Conservation (phyloP, 805 yeast species). For the Spathaspora girioi region DNA sequence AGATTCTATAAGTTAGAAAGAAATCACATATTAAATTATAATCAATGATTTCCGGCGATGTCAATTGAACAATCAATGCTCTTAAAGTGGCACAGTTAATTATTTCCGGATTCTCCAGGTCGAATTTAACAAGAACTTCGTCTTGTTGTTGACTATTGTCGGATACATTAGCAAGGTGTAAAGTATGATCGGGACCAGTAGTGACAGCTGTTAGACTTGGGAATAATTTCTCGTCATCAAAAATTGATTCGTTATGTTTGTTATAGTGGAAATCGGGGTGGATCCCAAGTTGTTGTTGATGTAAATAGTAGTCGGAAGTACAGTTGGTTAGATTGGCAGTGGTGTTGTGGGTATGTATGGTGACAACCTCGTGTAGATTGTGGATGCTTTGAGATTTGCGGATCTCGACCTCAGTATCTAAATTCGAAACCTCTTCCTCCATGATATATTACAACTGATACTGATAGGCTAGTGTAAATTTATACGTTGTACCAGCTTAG, state of each 20-base stretch:
- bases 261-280: slow-evolving; percentile 26
- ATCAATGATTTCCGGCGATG: slow-evolving; percentile 72
- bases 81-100: slow-evolving; percentile 36
- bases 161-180: background rate
- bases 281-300: slow-evolving; percentile 9
- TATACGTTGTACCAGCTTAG: background rate
- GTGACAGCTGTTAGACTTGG: slow-evolving; percentile 23
- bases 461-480: background rate
- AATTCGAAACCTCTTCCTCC: background rate
- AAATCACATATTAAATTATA: slow-evolving; percentile 81
- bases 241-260: slow-evolving; percentile 33
- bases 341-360: background rate
- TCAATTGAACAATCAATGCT: slow-evolving; percentile 55
- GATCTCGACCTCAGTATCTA: background rate
- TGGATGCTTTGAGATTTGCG: background rate
- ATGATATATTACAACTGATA: background rate
- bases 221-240: slow-evolving; percentile 32
- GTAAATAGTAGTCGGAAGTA: slow-evolving; percentile 5
- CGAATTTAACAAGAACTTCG: slow-evolving; percentile 27
- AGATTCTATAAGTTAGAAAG: slow-evolving; percentile 76
- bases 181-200: slow-evolving; percentile 8
- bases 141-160: background rate
- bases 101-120: slow-evolving; percentile 26
- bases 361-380: background rate
- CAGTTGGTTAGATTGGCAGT: slow-evolving; percentile 6